Conservation (phyloP, 1,284 basidiomycete species). For the Pisolithus thermaeus region DNA sequence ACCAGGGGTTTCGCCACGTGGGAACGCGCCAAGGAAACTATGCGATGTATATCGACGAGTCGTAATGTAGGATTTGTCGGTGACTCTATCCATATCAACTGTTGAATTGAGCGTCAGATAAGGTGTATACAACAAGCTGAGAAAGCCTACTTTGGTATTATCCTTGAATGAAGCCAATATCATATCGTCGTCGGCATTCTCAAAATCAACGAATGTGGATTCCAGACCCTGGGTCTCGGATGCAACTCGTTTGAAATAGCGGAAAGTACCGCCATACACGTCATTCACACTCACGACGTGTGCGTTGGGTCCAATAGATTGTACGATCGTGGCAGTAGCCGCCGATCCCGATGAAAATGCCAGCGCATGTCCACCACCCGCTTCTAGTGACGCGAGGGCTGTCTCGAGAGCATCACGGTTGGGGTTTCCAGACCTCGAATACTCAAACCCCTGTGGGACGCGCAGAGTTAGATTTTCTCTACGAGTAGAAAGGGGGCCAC, state of each 20-base stretch:
- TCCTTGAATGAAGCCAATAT: slow-evolving; percentile 60
- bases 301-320: slow-evolving; percentile 66
- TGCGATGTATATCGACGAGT: slow-evolving; percentile 69
- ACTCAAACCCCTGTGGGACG: slow-evolving; percentile 69
- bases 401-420: slow-evolving; percentile 78
- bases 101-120: neutral
- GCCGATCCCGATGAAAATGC: slow-evolving; percentile 87
- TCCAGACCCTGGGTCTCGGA: slow-evolving; percentile 66
- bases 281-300: slow-evolving; percentile 89
- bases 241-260: slow-evolving; percentile 81
- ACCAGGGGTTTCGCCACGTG: slow-evolving; percentile 61
- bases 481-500: slow-evolving; percentile 9
- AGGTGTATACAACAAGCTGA: too few species aligned
- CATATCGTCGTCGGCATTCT: slow-evolving; percentile 58
- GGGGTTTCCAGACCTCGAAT: slow-evolving; percentile 87
- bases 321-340: slow-evolving; percentile 80
- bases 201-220: slow-evolving; percentile 83
- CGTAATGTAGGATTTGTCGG: slow-evolving; percentile 94
- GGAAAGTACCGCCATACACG: slow-evolving; percentile 90
- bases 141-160: slow-evolving; percentile 71
- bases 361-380: slow-evolving; percentile 66
- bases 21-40: slow-evolving; percentile 56
- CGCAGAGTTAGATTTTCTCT: neutral
- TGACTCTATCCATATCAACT: slow-evolving; percentile 96
- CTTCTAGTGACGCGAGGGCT: slow-evolving; percentile 70